These are phyloP conservation scores for Amborella trichopoda DNA, from an alignment of 164 flowering plant genomes.

Conservation along the genomic window DNA sequence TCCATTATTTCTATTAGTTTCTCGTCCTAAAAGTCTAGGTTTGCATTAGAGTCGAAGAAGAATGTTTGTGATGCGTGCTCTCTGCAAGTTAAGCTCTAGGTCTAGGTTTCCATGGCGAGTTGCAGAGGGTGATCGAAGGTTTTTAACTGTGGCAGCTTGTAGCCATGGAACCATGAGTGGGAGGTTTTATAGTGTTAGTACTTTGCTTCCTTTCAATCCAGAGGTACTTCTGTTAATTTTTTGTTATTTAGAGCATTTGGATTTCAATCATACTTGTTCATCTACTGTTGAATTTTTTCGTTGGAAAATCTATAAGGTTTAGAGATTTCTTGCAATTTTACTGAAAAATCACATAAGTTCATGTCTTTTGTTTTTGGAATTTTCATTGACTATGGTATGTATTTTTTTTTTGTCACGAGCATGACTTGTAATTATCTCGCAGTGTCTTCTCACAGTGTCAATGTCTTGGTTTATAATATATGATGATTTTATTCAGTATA, in stretches of 20 bases:
- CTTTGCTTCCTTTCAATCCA: neutral
- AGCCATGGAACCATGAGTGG: slow-evolving; percentile 1
- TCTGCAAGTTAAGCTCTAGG: slow-evolving; percentile 10
- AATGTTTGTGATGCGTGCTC: slow-evolving; percentile 14
- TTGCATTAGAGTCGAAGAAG: too few relatives aligned
- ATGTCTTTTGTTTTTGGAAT: too few relatives aligned
- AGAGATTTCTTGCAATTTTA: neutral
- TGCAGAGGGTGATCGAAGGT: slow-evolving; percentile 3
- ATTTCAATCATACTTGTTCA: neutral
- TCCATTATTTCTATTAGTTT: too few relatives aligned
- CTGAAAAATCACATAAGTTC: too few relatives aligned
- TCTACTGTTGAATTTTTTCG: neutral
- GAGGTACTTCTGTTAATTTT: neutral
- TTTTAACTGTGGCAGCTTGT: neutral
- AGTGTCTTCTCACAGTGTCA: too few relatives aligned
- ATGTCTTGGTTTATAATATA: too few relatives aligned
- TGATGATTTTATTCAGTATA: too few relatives aligned
- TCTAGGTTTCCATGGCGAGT: slow-evolving; percentile 1
- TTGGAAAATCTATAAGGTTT: neutral
- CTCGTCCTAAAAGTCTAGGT: too few relatives aligned
- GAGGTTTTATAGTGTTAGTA: slow-evolving; percentile 1
- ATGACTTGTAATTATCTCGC: too few relatives aligned
- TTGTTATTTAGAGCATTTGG: neutral
- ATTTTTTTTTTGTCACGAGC: too few relatives aligned
- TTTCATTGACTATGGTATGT: too few relatives aligned